Evolutionary conservation across 495 filamentous ascomycete genomes (phyloP).

Genomic region (Entonaema liquescens): DNA sequence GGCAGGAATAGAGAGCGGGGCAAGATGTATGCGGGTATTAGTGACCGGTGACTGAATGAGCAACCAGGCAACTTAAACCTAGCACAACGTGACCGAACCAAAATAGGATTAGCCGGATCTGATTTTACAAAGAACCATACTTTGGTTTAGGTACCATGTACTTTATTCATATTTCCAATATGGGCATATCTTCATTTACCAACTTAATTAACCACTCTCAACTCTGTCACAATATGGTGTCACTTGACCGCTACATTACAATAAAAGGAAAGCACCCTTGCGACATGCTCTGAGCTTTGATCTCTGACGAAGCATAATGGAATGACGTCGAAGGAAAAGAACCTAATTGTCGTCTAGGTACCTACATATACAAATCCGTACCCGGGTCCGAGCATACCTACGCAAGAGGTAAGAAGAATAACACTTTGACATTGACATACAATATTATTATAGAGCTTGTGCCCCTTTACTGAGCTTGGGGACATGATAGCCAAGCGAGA

Average conservation of each 20-base stretch:
- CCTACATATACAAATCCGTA: not conserved
- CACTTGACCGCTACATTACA: not conserved
- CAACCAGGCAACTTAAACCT: not conserved
- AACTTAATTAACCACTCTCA: no score
- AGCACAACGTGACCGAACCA: constrained; percentile 31
- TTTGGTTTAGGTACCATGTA: no score
- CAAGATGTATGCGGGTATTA: constrained; percentile 7
- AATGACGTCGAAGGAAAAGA: constrained; percentile 17
- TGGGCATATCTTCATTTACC: no score
- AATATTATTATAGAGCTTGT: no score
- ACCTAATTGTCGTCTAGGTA: not conserved
- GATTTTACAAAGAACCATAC: not conserved
- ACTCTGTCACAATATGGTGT: not conserved
- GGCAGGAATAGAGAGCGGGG: constrained; percentile 15
- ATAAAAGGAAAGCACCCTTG: not conserved
- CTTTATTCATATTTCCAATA: no score
- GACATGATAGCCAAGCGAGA: no score
- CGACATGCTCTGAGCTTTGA: not conserved
- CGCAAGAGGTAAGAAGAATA: no score
- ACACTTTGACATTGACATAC: no score
- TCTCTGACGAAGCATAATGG: constrained; percentile 9
- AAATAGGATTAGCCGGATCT: constrained; percentile 25
- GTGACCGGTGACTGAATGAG: constrained; percentile 20
- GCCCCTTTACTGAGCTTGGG: no score
- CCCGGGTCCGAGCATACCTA: no score